Percentiles rank a stretch among this genome's conserved stretches.
These are phyloP conservation scores for Cutaneotrichosporon spelunceum DNA, from an alignment of 1,284 basidiomycete genomes.

Conservation along the genomic window DNA sequence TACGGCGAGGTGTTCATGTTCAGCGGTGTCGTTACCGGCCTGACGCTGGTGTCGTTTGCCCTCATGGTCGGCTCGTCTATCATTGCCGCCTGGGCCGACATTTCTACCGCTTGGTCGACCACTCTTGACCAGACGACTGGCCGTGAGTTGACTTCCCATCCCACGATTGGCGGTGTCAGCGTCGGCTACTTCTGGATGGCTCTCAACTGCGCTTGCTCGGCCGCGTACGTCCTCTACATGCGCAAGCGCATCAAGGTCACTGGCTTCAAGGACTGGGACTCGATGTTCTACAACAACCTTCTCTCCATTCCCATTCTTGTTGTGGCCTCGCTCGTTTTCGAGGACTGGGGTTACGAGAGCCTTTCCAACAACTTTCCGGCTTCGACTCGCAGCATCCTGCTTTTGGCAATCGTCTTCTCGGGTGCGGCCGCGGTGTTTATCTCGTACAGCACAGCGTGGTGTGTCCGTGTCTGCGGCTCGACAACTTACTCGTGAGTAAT, in stretches of 20 bases:
- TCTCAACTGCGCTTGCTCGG: slow-evolving; percentile 84
- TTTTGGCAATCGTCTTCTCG: slow-evolving; percentile 89
- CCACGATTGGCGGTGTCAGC: slow-evolving; percentile 56
- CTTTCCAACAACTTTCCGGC: slow-evolving; percentile 82
- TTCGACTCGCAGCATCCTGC: slow-evolving; percentile 72
- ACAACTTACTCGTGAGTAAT: slow-evolving; percentile 78
- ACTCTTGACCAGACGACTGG: slow-evolving; percentile 47
- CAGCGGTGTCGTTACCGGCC: slow-evolving; percentile 77
- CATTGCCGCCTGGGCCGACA: slow-evolving; percentile 93
- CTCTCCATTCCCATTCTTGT: slow-evolving; percentile 87
- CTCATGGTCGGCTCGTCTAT: slow-evolving; percentile 96
- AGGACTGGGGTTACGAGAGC: slow-evolving; percentile 84
- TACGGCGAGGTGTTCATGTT: slow-evolving; percentile 99
- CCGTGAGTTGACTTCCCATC: slow-evolving; percentile 31
- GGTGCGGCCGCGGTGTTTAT: slow-evolving; percentile 96
- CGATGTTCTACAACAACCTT: slow-evolving; percentile 99
- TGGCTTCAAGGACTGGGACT: slow-evolving; percentile 99
- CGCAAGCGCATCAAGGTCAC: slow-evolving; percentile 94
- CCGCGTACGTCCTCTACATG: slow-evolving; percentile 93
- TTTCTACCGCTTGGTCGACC: slow-evolving; percentile 54
- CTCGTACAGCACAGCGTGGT: slow-evolving; percentile 98
- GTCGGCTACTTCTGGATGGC: slow-evolving; percentile 96
- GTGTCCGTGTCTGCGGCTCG: slow-evolving; percentile 90
- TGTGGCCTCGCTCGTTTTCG: slow-evolving; percentile 76
- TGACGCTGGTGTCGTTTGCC: slow-evolving; percentile 84